Conservation (phyloP, 495 filamentous ascomycete genomes). For the Beverwykella pulmonaria region DNA sequence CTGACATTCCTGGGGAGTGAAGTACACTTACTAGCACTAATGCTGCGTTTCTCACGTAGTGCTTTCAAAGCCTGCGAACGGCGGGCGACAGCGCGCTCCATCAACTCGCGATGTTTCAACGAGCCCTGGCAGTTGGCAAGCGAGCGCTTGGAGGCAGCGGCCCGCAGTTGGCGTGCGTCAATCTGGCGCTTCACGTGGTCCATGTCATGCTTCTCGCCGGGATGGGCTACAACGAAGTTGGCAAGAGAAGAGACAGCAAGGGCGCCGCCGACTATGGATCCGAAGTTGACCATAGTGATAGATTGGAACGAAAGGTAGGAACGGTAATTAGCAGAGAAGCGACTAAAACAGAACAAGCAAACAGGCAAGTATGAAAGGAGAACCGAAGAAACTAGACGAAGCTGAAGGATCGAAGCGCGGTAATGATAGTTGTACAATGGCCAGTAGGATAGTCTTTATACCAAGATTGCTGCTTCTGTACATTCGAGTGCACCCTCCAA, state of each 20-base stretch:
- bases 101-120: slow-evolving; percentile 9
- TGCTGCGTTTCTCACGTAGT: slow-evolving; percentile 13
- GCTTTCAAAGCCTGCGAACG: slow-evolving; percentile 2
- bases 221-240: slow-evolving; percentile 5
- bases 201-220: slow-evolving; percentile 23
- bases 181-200: slow-evolving; percentile 23
- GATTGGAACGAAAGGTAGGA: not conserved
- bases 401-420: not conserved
- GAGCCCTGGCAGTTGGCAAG: slow-evolving; percentile 10
- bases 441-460: slow-evolving; percentile 1
- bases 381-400: not conserved
- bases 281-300: slow-evolving; percentile 23
- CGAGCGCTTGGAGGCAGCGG: slow-evolving; percentile 9
- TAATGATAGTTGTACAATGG: not conserved
- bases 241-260: slow-evolving; percentile 10
- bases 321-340: not conserved
- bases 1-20: not conserved
- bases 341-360: not conserved
- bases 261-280: slow-evolving; percentile 14
- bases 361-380: not conserved
- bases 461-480: not conserved
- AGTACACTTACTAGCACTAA: slow-evolving; percentile 7
- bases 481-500: not conserved
- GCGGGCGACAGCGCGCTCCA: slow-evolving; percentile 18
- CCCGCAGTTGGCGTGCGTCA: slow-evolving; percentile 9